Conservation (phyloP, 495 filamentous ascomycete species). For the Podospora anserina region DNA sequence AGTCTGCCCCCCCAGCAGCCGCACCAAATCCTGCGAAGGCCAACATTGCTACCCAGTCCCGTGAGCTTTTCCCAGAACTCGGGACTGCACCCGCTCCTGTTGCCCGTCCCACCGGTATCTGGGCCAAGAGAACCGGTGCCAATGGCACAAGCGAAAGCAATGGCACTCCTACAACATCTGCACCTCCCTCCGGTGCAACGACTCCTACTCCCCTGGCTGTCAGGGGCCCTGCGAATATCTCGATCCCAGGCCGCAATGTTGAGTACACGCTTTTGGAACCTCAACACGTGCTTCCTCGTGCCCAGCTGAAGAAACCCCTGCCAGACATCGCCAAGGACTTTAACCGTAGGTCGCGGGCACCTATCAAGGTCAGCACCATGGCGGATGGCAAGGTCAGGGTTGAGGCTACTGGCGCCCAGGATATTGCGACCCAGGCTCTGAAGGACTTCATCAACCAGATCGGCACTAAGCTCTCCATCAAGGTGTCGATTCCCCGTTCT, state of each 20-base stretch:
- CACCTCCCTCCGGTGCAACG: slow-evolving; percentile 54
- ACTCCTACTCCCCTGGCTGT: slow-evolving; percentile 51
- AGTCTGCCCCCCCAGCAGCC: slow-evolving; percentile 38
- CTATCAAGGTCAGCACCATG: slow-evolving; percentile 68
- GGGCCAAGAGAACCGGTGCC: slow-evolving; percentile 41
- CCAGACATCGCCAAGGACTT: slow-evolving; percentile 81
- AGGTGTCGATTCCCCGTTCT: slow-evolving; percentile 76
- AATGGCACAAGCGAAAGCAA: slow-evolving; percentile 53
- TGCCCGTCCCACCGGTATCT: slow-evolving; percentile 60
- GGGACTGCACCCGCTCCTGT: slow-evolving; percentile 64
- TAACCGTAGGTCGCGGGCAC: slow-evolving; percentile 82
- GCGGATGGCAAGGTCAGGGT: slow-evolving; percentile 68
- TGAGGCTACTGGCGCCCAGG: slow-evolving; percentile 73
- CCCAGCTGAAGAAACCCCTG: slow-evolving; percentile 76
- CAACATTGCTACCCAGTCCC: slow-evolving; percentile 65
- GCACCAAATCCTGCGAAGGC: slow-evolving; percentile 53
- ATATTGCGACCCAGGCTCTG: slow-evolving; percentile 74
- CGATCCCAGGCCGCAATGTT: slow-evolving; percentile 72
- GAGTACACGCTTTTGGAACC: slow-evolving; percentile 69
- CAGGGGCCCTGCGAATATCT: slow-evolving; percentile 56
- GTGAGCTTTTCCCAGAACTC: slow-evolving; percentile 86
- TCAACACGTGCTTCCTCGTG: slow-evolving; percentile 65
- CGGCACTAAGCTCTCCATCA: slow-evolving; percentile 75
- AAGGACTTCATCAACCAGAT: slow-evolving; percentile 83
- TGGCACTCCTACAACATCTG: slow-evolving; percentile 53